Conservation (phyloP, 116 monocot genomes). For the Phalaenopsis hybrid region DNA sequence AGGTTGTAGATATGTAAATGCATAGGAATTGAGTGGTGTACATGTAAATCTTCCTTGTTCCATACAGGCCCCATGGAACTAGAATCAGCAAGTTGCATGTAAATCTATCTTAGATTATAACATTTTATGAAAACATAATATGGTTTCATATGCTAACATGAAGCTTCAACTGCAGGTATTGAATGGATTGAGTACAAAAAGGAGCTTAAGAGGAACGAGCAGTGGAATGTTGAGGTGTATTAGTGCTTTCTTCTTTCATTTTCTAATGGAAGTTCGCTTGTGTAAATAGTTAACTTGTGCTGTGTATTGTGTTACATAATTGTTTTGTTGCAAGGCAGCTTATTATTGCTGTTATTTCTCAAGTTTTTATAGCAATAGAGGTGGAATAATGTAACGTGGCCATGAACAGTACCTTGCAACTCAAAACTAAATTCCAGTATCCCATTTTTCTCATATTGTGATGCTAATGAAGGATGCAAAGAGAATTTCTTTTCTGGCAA, state of each 20-base stretch:
- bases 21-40: too few relatives aligned
- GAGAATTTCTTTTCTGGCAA: background rate
- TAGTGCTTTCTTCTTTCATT: constrained; percentile 17
- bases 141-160: background rate
- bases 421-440: background rate
- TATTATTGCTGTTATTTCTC: background rate
- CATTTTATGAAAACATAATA: background rate
- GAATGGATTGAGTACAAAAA: constrained; percentile 72
- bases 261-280: background rate
- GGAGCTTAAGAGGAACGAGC: constrained; percentile 69
- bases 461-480: background rate
- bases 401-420: background rate
- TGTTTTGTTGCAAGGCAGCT: constrained; percentile 8
- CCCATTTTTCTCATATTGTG: background rate
- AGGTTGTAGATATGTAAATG: too few relatives aligned
- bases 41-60: too few relatives aligned
- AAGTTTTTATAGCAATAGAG: constrained; percentile 2
- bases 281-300: constrained; percentile 19
- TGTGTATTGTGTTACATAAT: constrained; percentile 6
- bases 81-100: too few relatives aligned
- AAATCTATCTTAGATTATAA: background rate
- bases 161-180: constrained; percentile 35
- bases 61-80: too few relatives aligned
- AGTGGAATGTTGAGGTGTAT: constrained; percentile 95
- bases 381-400: background rate